Evolutionary conservation across 768 basidiomycete species (phyloP).

Genomic region (Boletus tomentosulus): DNA sequence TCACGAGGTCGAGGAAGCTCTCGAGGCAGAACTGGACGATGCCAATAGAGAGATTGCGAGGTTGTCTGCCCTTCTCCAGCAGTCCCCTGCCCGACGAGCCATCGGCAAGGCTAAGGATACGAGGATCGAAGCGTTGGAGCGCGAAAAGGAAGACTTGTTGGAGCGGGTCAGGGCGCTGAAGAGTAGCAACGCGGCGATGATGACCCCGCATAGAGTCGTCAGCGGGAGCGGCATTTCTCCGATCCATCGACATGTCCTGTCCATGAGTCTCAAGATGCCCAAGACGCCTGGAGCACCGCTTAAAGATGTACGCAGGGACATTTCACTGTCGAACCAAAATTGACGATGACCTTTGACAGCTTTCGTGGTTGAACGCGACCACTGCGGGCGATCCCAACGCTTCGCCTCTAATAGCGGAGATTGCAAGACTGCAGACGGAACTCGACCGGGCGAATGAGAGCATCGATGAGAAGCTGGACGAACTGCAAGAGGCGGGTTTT

Average conservation of each 20-base stretch:
- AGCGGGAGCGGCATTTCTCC: slow-evolving; percentile 68
- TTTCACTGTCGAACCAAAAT: neutral
- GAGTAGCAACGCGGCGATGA: slow-evolving; percentile 46
- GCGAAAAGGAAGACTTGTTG: slow-evolving; percentile 69
- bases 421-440: slow-evolving; percentile 67
- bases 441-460: slow-evolving; percentile 77
- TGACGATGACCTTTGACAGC: slow-evolving; percentile 35
- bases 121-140: slow-evolving; percentile 71
- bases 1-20: slow-evolving; percentile 52
- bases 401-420: slow-evolving; percentile 66
- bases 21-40: slow-evolving; percentile 74
- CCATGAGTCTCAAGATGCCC: slow-evolving; percentile 64
- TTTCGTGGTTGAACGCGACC: slow-evolving; percentile 71
- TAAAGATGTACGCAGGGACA: slow-evolving; percentile 53
- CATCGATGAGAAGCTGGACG: slow-evolving; percentile 86
- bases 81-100: slow-evolving; percentile 73
- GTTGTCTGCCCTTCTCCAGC: slow-evolving; percentile 59
- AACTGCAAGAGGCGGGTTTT: slow-evolving; percentile 75
- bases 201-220: slow-evolving; percentile 53
- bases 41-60: slow-evolving; percentile 74
- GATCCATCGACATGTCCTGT: slow-evolving; percentile 66
- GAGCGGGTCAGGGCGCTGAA: slow-evolving; percentile 64
- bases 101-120: slow-evolving; percentile 74
- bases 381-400: slow-evolving; percentile 48
- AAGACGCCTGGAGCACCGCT: slow-evolving; percentile 78